Evolutionary conservation across 257 asterid genomes (phyloP).

Genomic region (Paraleonurus japonicus): DNA sequence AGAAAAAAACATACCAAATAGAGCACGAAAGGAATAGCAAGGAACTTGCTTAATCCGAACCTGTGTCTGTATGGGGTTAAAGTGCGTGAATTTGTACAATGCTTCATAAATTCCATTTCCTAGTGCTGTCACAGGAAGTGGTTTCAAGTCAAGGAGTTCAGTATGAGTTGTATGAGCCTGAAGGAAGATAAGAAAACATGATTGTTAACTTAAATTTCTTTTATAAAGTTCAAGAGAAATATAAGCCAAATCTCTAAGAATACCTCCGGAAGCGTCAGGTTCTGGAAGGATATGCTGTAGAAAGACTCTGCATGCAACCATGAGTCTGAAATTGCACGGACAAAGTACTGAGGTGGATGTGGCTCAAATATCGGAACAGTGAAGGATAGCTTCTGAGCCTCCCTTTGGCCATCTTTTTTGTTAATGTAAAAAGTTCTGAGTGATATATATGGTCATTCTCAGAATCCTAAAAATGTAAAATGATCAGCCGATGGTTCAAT

Average conservation of each 20-base stretch:
- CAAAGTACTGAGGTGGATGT: conserved; percentile 95
- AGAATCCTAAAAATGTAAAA: conserved; percentile 67
- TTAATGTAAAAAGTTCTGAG: conserved; percentile 82
- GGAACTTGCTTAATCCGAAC: conserved; percentile 34
- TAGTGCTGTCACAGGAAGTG: conserved; percentile 97
- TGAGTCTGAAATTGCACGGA: conserved; percentile 92
- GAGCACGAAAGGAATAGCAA: conserved; percentile 4
- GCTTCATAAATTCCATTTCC: conserved; percentile 77
- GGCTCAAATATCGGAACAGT: conserved; percentile 99
- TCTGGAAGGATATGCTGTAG: conserved; percentile 79
- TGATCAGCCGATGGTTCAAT: conserved; percentile 18
- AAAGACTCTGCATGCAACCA: conserved; percentile 95
- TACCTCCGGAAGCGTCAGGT: conserved; percentile 96
- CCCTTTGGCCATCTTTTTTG: conserved; percentile 89
- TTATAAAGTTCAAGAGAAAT: conserved; percentile 9
- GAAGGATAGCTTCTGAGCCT: conserved; percentile 88
- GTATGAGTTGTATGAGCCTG: conserved; percentile 92
- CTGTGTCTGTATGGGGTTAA: conserved; percentile 99
- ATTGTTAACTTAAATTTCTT: neutral
- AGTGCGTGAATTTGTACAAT: conserved; percentile 82
- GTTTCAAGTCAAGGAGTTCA: conserved; percentile 94
- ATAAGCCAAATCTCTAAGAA: conserved; percentile 24
- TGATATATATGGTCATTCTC: conserved; percentile 97
- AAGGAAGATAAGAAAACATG: conserved; percentile 19
- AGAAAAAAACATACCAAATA: neutral